Base-by-base conservation (phyloP, 805 yeast species). In the Myxozyma mucilagina region DNA sequence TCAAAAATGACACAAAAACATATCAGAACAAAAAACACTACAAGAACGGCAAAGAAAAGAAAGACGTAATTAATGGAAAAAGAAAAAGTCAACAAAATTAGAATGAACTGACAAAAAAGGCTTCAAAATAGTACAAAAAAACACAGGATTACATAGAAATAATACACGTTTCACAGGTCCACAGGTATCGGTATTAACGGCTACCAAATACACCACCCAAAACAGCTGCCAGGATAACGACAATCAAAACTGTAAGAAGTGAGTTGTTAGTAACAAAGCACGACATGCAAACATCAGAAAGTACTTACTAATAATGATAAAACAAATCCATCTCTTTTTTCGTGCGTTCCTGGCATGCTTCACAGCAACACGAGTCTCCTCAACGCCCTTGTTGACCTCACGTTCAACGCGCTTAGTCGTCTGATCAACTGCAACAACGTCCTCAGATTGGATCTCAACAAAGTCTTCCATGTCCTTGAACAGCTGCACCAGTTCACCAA, bases 391-490 rank as follows among this genome's bases (percentile, higher is more conserved):
- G 78, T 92, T 97, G 69, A 94, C 86, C 74, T 94, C 96, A 63
- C 84, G 85, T 76, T 91, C 97, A 32, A 97, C 98, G 58, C 80
- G 82, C 61, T 79, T 84, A 64, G 92, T 89, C 70, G 89, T 87
- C 68, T 89, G 85, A 73, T 91, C 91, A 66, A 90, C 85, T 71
- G 85, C 88, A 72, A 87, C 89, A 68, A 94, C 86, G 64, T 87
- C 85, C 69, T 84, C 90, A 75, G 92, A 97, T 79, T 94, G 98
- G 77, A 92, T 97, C 68, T 93, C 90, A 51, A 93, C 97, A 77
- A 94, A 80, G 72, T 89, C 89, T 77, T 94, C 97, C 94, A 94
- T 90, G 74, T 94, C 98, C 71, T 87, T 88, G 80, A 94, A 91
- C 74, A 94, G 83, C 79, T 90, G 96, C 45, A 96, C 89, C 76